Evolutionary conservation across 2,329 filamentous ascomycete species (phyloP).

Genomic region (Didymella pinodella): DNA sequence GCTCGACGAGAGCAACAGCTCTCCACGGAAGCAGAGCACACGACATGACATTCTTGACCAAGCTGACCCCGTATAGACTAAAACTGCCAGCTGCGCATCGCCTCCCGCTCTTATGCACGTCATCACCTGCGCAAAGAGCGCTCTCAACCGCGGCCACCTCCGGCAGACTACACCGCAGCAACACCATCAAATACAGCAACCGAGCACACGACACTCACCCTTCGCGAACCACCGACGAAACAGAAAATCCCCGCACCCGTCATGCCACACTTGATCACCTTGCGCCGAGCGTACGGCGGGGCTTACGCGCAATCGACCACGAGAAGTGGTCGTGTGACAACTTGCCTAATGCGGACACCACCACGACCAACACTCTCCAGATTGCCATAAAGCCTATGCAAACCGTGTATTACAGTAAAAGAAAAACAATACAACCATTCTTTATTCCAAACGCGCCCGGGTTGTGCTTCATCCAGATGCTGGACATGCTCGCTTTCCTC

Average conservation of each 20-base stretch:
- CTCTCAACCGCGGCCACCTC: not conserved
- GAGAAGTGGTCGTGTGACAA: conserved; percentile 17
- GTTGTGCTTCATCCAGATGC: not conserved
- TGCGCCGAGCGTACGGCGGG: conserved; percentile 7
- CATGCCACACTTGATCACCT: not conserved
- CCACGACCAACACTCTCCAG: not conserved
- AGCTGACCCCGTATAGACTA: not conserved
- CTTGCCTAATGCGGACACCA: not conserved
- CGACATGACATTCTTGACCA: no score
- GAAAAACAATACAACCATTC: no score
- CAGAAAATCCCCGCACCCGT: not conserved
- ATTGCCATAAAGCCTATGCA: conserved; percentile 11
- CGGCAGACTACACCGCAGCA: not conserved
- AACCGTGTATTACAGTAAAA: no score
- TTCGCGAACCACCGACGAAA: not conserved
- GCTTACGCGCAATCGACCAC: conserved; percentile 14
- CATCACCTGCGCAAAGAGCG: not conserved
- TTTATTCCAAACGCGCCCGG: no score
- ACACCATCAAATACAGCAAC: conserved; percentile 1
- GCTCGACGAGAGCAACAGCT: no score
- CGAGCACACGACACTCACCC: conserved; percentile 17
- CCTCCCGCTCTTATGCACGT: not conserved
- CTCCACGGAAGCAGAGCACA: no score
- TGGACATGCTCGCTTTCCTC: conserved; percentile 8
- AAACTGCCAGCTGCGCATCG: no score